Base-by-base conservation (phyloP, 345 rosid genomes). In the Theobroma cacao region DNA sequence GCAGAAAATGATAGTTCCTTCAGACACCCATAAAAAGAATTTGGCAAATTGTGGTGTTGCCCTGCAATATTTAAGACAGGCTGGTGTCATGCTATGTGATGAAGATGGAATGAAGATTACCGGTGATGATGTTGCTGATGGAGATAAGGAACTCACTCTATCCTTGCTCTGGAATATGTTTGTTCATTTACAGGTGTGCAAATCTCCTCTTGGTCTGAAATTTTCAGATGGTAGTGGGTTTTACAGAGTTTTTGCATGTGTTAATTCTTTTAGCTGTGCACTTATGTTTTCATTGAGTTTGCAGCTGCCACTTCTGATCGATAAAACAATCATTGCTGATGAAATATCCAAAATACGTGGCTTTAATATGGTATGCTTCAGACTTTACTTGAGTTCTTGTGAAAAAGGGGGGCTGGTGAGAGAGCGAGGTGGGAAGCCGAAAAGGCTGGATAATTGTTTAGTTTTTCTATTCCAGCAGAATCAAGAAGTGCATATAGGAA, bases 91-190 rank as follows among this genome's bases (percentile, higher is more conserved):
- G 40, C 75, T 95, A 83, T 68, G 76, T 74, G 98, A 95, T 85
- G 91, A 91, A 63, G 98, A 93, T 80, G 91, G 90, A 79, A 79
- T 89, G 85, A 78, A 62, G 63, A 87, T 95, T 79, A 78, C 78
- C 73, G 92, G 76, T 70, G 96, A 93, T 78, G 97, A 93, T 79
- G 74, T 95, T 82, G 93, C 84, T 74, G 80, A 77, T 53, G 96
- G 98, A 70, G 98, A 95, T 84, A 95, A 86, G 81, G 98, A 95
- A 83, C 89, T 93, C 78, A 90, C 88, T 62, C 61, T 95, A 77
- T 90, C 93, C 64, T 84, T 95, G 88, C 89, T 93, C 41, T 95
- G 99, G 98, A 95, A 91, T 82, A 86, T 92, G 75, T 95, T 95
- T 88, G 87, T 90, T 68, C 93, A 91, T 79, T 77, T 93, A 83